phyloP scores from a whole-genome alignment of 176 grass and related monocot species.

The Aegilops bicornis region DNA sequence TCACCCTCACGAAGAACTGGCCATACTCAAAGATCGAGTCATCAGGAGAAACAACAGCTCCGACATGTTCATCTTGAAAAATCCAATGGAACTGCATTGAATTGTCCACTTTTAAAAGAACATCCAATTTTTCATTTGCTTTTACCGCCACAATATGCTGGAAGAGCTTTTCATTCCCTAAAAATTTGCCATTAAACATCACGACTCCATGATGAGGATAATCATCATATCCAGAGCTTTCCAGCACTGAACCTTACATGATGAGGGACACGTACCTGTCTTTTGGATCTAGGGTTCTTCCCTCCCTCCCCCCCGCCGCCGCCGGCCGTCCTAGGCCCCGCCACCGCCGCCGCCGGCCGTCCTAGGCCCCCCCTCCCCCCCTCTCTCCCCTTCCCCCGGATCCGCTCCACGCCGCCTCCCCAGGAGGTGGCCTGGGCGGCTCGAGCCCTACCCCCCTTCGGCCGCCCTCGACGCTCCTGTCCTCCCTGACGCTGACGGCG shows the following conservation, averaged over 20 bases:
- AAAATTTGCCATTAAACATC: background rate
- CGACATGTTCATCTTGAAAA: background rate
- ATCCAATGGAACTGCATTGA: background rate
- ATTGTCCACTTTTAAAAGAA: background rate
- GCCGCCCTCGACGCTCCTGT: too few relatives aligned
- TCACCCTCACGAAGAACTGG: background rate
- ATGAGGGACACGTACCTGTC: too few relatives aligned
- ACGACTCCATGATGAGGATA: background rate
- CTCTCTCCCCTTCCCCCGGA: too few relatives aligned
- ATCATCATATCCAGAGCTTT: background rate
- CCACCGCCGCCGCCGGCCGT: too few relatives aligned
- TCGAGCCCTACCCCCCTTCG: too few relatives aligned
- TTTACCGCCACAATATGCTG: background rate
- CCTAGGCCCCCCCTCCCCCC: too few relatives aligned
- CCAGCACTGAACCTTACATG: background rate
- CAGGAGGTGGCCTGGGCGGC: too few relatives aligned
- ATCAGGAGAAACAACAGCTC: background rate
- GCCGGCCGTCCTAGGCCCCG: too few relatives aligned
- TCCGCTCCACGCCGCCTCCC: too few relatives aligned
- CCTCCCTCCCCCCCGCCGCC: too few relatives aligned
- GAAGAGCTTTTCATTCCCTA: background rate
- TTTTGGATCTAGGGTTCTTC: too few relatives aligned
- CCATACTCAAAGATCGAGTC: background rate
- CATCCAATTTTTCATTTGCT: background rate
- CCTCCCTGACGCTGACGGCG: too few relatives aligned